Conservation (phyloP, 345 rosid genomes). For the Nephelium lappaceum region DNA sequence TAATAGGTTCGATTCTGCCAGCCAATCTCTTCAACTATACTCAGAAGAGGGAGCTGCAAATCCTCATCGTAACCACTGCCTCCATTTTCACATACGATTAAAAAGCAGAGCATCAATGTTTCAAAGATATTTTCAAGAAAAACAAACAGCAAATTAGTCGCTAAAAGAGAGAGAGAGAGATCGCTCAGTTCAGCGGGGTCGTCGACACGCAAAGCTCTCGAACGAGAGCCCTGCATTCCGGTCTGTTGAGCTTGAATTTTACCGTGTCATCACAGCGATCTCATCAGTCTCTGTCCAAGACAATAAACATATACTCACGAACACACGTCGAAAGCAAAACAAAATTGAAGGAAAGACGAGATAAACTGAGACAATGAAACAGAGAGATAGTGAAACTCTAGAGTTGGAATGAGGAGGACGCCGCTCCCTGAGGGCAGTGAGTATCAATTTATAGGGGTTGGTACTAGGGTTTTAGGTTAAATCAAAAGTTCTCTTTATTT, state of each 20-base stretch:
- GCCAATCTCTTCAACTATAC: slow-evolving; percentile 48
- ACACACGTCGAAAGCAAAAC: too few relatives aligned
- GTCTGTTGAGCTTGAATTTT: slow-evolving; percentile 99
- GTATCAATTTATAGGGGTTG: neutral
- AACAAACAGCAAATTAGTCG: neutral
- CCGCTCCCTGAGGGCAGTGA: fast-evolving
- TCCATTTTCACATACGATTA: slow-evolving; percentile 11
- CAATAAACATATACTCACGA: neutral
- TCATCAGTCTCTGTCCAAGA: neutral
- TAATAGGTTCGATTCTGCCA: slow-evolving; percentile 74
- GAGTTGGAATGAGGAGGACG: fast-evolving
- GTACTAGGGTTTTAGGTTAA: slow-evolving; percentile 7
- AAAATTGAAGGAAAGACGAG: neutral
- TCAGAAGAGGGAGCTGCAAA: slow-evolving; percentile 74
- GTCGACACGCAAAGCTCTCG: slow-evolving; percentile 73
- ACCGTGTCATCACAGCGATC: slow-evolving; percentile 74
- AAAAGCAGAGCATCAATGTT: neutral
- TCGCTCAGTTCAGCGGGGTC: slow-evolving; percentile 83
- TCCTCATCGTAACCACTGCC: slow-evolving; percentile 50
- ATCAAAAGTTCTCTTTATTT: neutral
- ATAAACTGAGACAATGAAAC: too few relatives aligned
- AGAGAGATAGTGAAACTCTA: neutral
- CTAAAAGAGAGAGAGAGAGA: neutral
- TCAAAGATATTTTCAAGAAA: neutral
- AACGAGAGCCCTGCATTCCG: slow-evolving; percentile 76